phyloP scores from a whole-genome alignment of 192 early-diverging fungal species.

The Gaertneriomyces semiglobifer region DNA sequence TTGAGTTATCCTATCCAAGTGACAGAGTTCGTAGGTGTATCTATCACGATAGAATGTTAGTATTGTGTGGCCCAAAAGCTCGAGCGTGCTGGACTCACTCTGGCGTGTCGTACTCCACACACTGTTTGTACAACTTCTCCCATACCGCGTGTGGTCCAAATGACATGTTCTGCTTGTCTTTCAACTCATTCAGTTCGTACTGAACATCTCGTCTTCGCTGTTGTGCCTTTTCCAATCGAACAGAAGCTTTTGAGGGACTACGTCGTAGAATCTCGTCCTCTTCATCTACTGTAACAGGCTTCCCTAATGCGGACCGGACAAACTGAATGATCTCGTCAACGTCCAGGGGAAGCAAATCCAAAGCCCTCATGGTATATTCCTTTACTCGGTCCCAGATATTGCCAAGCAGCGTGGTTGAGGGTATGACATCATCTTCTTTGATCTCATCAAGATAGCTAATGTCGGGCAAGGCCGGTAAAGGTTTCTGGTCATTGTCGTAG shows the following conservation, averaged over 20 bases:
- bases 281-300: not conserved
- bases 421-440: not conserved
- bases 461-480: slow-evolving; percentile 10
- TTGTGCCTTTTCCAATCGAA: slow-evolving; percentile 26
- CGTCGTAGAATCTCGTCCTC: not conserved
- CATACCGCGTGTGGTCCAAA: slow-evolving; percentile 71
- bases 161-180: slow-evolving; percentile 58
- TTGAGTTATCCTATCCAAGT: slow-evolving; percentile 75
- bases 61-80: not conserved
- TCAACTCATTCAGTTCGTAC: slow-evolving; percentile 36
- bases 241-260: slow-evolving; percentile 5
- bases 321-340: not conserved
- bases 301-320: not conserved
- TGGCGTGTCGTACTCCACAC: slow-evolving; percentile 62
- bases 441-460: slow-evolving; percentile 1
- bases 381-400: not conserved
- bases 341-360: not conserved
- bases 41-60: not conserved
- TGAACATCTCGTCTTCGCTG: slow-evolving; percentile 29
- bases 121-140: slow-evolving; percentile 63
- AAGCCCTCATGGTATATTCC: not conserved
- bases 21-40: slow-evolving; percentile 74
- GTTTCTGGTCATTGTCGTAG: slow-evolving; percentile 10
- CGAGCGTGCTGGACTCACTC: slow-evolving; percentile 51
- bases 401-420: not conserved